These are phyloP conservation scores for Gastrolobium villosum DNA, from an alignment of 306 rosid species.

Conservation along the genomic window DNA sequence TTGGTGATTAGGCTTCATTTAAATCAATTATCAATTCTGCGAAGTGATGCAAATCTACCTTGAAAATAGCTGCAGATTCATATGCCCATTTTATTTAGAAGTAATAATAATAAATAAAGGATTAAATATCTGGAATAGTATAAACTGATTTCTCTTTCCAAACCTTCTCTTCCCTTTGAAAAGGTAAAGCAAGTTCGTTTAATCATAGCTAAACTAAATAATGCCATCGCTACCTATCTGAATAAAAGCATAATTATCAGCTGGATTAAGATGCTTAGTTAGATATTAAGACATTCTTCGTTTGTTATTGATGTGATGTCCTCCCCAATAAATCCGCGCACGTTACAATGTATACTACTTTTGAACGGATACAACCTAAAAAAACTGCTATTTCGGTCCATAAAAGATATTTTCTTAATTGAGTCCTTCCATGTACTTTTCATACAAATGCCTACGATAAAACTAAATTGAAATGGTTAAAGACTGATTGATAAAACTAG, in stretches of 20 bases:
- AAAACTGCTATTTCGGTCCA: too few relatives aligned
- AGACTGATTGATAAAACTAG: too few relatives aligned
- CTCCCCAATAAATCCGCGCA: background rate
- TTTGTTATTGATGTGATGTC: background rate
- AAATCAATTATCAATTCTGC: background rate
- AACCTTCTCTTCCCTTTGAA: background rate
- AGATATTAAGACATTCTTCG: background rate
- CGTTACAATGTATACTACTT: background rate
- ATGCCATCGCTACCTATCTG: background rate
- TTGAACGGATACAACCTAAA: background rate
- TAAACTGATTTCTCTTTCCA: background rate
- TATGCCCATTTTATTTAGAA: background rate
- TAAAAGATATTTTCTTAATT: too few relatives aligned
- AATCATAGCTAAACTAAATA: background rate
- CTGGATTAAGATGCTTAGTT: background rate
- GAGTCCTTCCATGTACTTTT: too few relatives aligned
- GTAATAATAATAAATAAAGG: too few relatives aligned
- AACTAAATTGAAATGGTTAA: background rate
- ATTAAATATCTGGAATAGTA: background rate
- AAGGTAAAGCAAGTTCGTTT: background rate
- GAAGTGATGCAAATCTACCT: background rate
- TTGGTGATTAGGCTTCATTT: background rate
- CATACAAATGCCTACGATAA: background rate
- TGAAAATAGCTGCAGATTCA: constrained; percentile 24
- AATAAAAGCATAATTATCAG: background rate